phyloP scores from a whole-genome alignment of 805 yeast genomes.

The Ogataea naganishii region DNA sequence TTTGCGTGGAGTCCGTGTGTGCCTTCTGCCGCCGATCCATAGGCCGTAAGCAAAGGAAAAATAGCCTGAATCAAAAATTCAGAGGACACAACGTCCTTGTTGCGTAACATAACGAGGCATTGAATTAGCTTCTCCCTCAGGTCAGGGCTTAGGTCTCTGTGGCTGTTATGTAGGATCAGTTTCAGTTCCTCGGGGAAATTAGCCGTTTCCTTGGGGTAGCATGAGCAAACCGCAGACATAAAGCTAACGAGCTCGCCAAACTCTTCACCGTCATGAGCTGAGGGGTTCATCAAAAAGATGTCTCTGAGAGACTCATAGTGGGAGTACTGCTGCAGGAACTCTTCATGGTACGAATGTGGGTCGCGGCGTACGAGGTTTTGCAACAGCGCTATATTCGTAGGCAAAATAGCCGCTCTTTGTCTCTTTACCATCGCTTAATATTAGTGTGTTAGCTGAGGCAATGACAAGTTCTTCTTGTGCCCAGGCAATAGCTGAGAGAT shows the following conservation, averaged over 20 bases:
- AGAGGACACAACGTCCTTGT: conserved; percentile 69
- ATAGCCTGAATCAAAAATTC: conserved; percentile 78
- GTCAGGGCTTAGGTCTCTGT: conserved; percentile 74
- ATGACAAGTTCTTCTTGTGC: too few species aligned
- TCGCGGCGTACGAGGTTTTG: conserved; percentile 92
- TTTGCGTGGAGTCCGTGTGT: conserved; percentile 57
- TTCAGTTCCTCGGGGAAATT: conserved; percentile 77
- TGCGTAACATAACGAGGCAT: conserved; percentile 82
- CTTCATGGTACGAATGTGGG: conserved; percentile 91
- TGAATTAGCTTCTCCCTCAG: conserved; percentile 87
- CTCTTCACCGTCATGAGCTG: conserved; percentile 50
- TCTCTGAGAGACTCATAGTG: conserved; percentile 90
- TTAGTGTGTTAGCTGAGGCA: too few species aligned
- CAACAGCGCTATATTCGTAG: conserved; percentile 81
- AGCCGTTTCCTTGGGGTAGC: conserved; percentile 84
- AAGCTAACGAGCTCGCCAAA: conserved; percentile 84
- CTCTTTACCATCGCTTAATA: conserved; percentile 59
- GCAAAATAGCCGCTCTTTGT: conserved; percentile 88
- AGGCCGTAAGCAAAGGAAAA: conserved; percentile 75
- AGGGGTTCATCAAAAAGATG: conserved; percentile 68
- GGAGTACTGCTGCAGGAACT: conserved; percentile 83
- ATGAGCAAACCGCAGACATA: conserved; percentile 82
- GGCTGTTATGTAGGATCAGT: conserved; percentile 60
- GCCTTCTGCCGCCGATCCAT: conserved; percentile 41
- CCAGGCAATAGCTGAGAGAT: too few species aligned